These are phyloP conservation scores for Monosporascus sp. DNA, from an alignment of 2,329 filamentous ascomycete genomes.

Conservation along the genomic window DNA sequence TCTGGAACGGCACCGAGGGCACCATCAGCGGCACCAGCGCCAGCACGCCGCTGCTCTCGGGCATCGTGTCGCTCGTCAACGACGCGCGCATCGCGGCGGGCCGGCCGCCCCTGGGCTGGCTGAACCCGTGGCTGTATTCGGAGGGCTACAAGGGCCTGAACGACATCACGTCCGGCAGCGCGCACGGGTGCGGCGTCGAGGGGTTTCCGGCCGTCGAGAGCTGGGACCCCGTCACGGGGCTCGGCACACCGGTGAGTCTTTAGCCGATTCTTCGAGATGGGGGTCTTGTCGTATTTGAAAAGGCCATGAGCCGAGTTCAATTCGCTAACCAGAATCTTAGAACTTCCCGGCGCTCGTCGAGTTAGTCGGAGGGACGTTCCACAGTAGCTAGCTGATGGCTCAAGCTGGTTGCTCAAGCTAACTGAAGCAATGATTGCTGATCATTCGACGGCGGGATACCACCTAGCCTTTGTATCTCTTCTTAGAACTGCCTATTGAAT, in stretches of 20 bases:
- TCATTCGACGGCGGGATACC: too few relatives aligned
- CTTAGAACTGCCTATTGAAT: too few relatives aligned
- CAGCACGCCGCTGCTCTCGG: slow-evolving; percentile 50
- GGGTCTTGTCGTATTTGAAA: neutral
- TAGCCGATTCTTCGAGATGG: neutral
- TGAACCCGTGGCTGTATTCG: slow-evolving; percentile 40
- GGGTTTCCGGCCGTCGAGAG: slow-evolving; percentile 24
- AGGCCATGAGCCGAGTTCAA: neutral
- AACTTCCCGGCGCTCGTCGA: slow-evolving; percentile 22
- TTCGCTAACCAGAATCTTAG: slow-evolving; percentile 2
- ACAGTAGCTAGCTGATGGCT: neutral
- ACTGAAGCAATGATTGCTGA: too few relatives aligned
- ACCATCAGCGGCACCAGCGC: slow-evolving; percentile 47
- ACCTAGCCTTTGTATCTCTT: too few relatives aligned
- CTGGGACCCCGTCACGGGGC: slow-evolving; percentile 32
- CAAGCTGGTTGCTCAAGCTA: too few relatives aligned
- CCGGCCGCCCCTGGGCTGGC: slow-evolving; percentile 36
- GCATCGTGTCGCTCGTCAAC: slow-evolving; percentile 56
- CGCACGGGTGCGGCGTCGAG: slow-evolving; percentile 30
- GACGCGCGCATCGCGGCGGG: slow-evolving; percentile 50
- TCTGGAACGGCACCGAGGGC: slow-evolving; percentile 29
- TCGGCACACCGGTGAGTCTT: slow-evolving; percentile 25
- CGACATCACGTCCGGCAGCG: slow-evolving; percentile 34
- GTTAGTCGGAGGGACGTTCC: slow-evolving; percentile 17
- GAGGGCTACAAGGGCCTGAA: slow-evolving; percentile 29